Evolutionary conservation across 768 basidiomycete genomes (phyloP).

Genomic region (Lactarius tabidus): DNA sequence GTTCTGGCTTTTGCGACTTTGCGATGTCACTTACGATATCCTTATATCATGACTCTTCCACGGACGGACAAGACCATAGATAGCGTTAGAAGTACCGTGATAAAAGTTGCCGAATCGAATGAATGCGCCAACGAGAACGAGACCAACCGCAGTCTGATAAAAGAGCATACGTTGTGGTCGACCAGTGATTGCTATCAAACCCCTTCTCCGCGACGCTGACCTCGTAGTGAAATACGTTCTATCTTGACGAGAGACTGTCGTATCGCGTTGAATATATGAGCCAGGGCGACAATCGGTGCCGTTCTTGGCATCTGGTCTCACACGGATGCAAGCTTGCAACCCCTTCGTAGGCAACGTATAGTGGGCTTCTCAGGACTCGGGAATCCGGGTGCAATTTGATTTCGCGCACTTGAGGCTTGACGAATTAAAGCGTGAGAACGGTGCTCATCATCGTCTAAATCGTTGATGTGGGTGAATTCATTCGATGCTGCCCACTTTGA

Average conservation of each 20-base stretch:
- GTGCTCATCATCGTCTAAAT: neutral
- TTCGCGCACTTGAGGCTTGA: neutral
- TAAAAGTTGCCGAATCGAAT: neutral
- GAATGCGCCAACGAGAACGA: neutral
- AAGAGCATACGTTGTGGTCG: neutral
- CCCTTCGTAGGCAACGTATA: neutral
- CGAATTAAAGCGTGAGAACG: neutral
- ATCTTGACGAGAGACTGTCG: neutral
- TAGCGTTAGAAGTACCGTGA: neutral
- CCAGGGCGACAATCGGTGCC: conserved; percentile 40
- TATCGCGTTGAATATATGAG: conserved; percentile 95
- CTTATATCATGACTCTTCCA: neutral
- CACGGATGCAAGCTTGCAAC: neutral
- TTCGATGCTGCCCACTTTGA: neutral
- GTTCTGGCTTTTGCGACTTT: neutral
- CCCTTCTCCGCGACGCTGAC: neutral
- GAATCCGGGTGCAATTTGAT: neutral
- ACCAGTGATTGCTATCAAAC: neutral
- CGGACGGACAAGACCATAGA: neutral
- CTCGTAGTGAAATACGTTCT: neutral
- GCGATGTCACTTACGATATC: neutral
- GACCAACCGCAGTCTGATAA: neutral
- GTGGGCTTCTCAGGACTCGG: neutral
- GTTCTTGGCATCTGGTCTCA: neutral
- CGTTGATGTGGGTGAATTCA: neutral